Conservation (phyloP, 495 filamentous ascomycete genomes). For the Daldinia bambusicola region DNA sequence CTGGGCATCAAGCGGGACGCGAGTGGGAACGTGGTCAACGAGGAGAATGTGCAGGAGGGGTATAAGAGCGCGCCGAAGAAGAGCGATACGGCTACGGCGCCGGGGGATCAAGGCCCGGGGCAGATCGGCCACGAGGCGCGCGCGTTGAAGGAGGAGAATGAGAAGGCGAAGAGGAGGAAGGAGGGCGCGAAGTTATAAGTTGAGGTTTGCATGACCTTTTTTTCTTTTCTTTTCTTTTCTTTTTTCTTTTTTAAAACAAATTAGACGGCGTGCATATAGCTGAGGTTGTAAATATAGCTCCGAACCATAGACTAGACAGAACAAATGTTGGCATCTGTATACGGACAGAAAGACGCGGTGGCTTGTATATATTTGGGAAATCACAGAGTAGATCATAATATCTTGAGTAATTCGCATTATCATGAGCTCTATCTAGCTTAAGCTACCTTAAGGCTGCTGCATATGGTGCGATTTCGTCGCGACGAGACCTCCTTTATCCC, state of each 20-base stretch:
- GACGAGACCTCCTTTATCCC: neutral
- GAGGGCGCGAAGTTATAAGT: slow-evolving; percentile 34
- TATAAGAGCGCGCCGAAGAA: slow-evolving; percentile 70
- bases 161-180: slow-evolving; percentile 38
- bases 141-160: slow-evolving; percentile 45
- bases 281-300: neutral
- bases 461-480: neutral
- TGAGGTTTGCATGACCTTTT: neutral
- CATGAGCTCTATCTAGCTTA: neutral
- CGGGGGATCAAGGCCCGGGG: slow-evolving; percentile 45
- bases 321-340: neutral
- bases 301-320: slow-evolving; percentile 14
- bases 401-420: slow-evolving; percentile 7
- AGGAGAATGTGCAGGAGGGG: slow-evolving; percentile 63
- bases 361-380: neutral
- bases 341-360: neutral
- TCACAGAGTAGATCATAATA: slow-evolving; percentile 15
- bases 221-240: no score
- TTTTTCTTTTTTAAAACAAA: no score
- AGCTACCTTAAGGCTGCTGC: neutral
- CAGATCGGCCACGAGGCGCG: slow-evolving; percentile 37
- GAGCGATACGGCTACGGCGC: slow-evolving; percentile 58
- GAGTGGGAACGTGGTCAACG: slow-evolving; percentile 60
- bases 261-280: neutral
- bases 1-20: slow-evolving; percentile 67